Evolutionary conservation across 257 asterid species (phyloP).

Genomic region (Solanum microdontum): DNA sequence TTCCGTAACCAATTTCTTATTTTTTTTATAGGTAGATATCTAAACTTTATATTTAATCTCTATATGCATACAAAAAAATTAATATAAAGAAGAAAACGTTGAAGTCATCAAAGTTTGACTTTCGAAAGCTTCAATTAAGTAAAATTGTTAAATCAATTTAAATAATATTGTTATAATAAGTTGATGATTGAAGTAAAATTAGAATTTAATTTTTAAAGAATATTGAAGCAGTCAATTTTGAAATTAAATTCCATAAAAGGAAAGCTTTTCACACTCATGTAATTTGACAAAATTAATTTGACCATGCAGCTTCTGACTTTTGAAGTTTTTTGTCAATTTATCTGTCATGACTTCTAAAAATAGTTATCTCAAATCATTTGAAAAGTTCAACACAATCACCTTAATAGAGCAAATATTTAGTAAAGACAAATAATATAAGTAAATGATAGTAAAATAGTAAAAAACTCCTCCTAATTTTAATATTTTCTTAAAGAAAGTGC

Average conservation of each 20-base stretch:
- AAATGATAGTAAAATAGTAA: too few species aligned
- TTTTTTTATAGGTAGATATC: neutral
- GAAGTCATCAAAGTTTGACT: neutral
- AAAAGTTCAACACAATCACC: neutral
- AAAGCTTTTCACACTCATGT: neutral
- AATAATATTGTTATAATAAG: neutral
- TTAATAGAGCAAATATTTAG: neutral
- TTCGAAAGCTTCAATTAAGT: neutral
- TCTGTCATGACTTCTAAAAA: neutral
- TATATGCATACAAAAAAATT: neutral
- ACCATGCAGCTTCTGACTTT: neutral
- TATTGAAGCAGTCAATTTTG: neutral
- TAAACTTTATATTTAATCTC: neutral
- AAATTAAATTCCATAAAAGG: neutral
- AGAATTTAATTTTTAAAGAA: neutral
- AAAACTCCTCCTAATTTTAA: too few species aligned
- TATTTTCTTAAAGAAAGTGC: too few species aligned
- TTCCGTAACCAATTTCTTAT: neutral
- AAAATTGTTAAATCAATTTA: neutral
- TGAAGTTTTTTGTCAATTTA: too few species aligned
- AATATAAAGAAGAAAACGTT: neutral
- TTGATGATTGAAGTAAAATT: neutral
- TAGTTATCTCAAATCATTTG: neutral
- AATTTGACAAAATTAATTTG: neutral
- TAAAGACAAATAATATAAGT: too few species aligned